A percentile compares a stretch with the other conserved stretches of the same genome.
Conservation (phyloP, 331 rosid species). For the Dryas integrifolia region DNA sequence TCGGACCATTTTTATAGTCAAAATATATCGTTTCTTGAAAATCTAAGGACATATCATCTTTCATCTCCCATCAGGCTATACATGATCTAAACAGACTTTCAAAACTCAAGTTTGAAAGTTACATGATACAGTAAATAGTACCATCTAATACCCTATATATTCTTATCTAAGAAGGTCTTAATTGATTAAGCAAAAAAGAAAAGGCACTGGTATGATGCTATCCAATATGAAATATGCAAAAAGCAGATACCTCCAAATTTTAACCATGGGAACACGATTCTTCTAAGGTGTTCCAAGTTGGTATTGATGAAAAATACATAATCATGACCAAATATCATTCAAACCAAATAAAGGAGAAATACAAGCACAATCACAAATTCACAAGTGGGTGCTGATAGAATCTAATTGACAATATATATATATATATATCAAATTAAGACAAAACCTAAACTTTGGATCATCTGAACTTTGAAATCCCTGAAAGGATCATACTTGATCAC, state of each 20-base stretch:
- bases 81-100: neutral
- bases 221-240: neutral
- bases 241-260: neutral
- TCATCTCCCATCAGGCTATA: conserved; percentile 2
- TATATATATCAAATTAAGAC: neutral
- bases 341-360: neutral
- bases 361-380: conserved; percentile 11
- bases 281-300: neutral
- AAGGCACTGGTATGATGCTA: no score
- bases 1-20: no score
- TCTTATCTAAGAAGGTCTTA: neutral
- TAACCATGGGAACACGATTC: neutral
- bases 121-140: no score
- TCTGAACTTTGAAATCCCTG: neutral
- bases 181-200: neutral
- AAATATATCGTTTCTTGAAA: neutral
- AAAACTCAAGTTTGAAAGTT: neutral
- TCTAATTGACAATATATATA: neutral
- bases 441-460: conserved; percentile 2
- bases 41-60: neutral
- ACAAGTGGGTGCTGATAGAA: neutral
- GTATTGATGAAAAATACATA: neutral
- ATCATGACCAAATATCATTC: neutral
- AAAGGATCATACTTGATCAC: neutral
- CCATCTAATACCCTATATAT: neutral